Base-by-base conservation (phyloP, 805 yeast species). In the Priceomyces haplophilus region DNA sequence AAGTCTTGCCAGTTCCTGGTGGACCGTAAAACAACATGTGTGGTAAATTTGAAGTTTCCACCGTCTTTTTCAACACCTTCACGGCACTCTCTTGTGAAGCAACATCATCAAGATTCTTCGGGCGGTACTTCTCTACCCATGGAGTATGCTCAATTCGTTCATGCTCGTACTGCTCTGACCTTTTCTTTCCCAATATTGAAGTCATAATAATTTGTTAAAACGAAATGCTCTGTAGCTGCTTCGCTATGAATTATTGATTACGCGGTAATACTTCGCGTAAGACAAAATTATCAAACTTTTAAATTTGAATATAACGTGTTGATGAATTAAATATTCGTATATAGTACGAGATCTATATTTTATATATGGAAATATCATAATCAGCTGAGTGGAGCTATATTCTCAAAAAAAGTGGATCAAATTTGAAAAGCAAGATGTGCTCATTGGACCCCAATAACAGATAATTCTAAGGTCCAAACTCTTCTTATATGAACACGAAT, bases 71-170 rank as follows among this genome's bases (percentile, higher is more conserved):
- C 47, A 93, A 69, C 23, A 93, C 91, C 16, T 76, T 78, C 8
- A 91, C 87, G 0, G 98, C 89, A 52, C 88, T 89, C 38, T 83
- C 91, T 59, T 93, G 99, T 0, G 98, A 87, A 3, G 97, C 75
- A 15, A 93, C 88, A 51, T 93, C 98, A 52, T 82, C 86, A 31
- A 93, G 72, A 36, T 76, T 80, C 59, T 80, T 83, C 11, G 99
- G 99, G 51, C 99, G 88, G 51, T 86, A 86, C 72, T 88, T 88
- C 60, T 88, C 97, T 16, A 89, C 95, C 97, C 97, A 88, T 3
- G 97, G 97, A 55, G 80, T 78, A 54, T 78, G 76, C 36, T 76
- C 75, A 12, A 67, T 57, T 44, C 65, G 59, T 41, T 76, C 78
- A 41, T 62, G 62, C 39, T 64, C 68, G 58, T 69, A 69, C 42